Conservation (phyloP, 2,329 filamentous ascomycete species). For the Pseudodiploospora longispora region DNA sequence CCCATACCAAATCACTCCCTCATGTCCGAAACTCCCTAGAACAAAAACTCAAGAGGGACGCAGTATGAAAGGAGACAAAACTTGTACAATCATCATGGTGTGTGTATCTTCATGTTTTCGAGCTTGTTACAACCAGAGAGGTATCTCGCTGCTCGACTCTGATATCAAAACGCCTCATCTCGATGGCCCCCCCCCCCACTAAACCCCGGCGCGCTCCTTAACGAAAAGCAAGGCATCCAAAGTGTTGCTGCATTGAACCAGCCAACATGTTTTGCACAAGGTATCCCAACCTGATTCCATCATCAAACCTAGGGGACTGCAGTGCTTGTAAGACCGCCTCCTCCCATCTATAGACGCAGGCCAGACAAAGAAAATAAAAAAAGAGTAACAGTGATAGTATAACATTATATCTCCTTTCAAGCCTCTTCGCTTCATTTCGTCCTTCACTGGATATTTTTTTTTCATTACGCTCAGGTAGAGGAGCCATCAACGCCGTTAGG, state of each 20-base stretch:
- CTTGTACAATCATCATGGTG: too few relatives aligned
- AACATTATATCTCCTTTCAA: slow-evolving; percentile 1
- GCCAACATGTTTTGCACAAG: too few relatives aligned
- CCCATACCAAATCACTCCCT: too few relatives aligned
- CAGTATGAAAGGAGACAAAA: too few relatives aligned
- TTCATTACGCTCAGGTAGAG: not conserved
- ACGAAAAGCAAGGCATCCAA: slow-evolving; percentile 9
- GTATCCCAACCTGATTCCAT: too few relatives aligned
- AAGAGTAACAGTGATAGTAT: slow-evolving; percentile 3
- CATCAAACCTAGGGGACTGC: too few relatives aligned
- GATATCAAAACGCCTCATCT: slow-evolving; percentile 12
- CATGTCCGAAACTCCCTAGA: too few relatives aligned
- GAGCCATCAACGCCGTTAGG: slow-evolving; percentile 23
- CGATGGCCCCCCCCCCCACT: slow-evolving; percentile 4
- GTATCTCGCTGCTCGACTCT: slow-evolving; percentile 9
- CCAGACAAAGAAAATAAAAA: not conserved
- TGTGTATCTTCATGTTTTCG: too few relatives aligned
- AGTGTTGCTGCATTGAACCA: not conserved
- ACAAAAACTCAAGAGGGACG: too few relatives aligned
- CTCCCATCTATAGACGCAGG: too few relatives aligned
- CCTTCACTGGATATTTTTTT: not conserved
- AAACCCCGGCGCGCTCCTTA: not conserved
- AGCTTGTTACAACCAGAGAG: slow-evolving; percentile 5
- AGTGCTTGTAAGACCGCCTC: too few relatives aligned
- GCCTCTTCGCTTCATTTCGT: slow-evolving; percentile 1